phyloP scores from a whole-genome alignment of 2,329 filamentous ascomycete genomes.

The Byssothecium circinans region DNA sequence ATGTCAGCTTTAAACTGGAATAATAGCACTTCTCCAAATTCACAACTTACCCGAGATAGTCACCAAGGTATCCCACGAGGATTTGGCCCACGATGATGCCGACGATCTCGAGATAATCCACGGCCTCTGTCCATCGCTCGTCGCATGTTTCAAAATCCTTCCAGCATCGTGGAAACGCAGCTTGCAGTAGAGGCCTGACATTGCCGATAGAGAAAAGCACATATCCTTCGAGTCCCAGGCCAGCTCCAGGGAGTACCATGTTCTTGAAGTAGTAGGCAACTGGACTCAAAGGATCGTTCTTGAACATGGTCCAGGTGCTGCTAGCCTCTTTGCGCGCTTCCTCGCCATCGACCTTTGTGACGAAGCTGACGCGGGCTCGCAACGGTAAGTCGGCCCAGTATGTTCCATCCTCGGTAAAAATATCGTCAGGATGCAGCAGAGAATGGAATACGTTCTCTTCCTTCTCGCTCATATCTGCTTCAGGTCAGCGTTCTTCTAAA shows the following conservation, averaged over 20 bases:
- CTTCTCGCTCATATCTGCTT: slow-evolving; percentile 54
- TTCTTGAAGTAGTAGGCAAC: slow-evolving; percentile 86
- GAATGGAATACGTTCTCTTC: slow-evolving; percentile 71
- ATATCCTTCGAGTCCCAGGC: slow-evolving; percentile 89
- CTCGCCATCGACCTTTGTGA: slow-evolving; percentile 69
- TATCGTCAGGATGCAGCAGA: slow-evolving; percentile 84
- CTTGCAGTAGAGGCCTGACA: slow-evolving; percentile 76
- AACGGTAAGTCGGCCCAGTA: slow-evolving; percentile 93
- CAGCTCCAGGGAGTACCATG: slow-evolving; percentile 88
- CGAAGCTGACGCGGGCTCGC: slow-evolving; percentile 70
- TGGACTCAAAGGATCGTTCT: slow-evolving; percentile 81
- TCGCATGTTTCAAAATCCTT: slow-evolving; percentile 65
- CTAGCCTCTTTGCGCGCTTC: slow-evolving; percentile 70
- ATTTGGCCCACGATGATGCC: slow-evolving; percentile 94
- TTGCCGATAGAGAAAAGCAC: slow-evolving; percentile 97
- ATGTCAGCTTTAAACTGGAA: too few relatives aligned
- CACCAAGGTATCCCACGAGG: slow-evolving; percentile 77
- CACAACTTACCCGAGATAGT: too few relatives aligned
- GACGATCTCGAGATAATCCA: slow-evolving; percentile 89
- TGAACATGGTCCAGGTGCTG: slow-evolving; percentile 75
- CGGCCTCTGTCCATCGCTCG: slow-evolving; percentile 76
- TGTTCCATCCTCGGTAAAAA: slow-evolving; percentile 75
- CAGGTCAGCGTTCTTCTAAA: background rate
- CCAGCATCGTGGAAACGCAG: slow-evolving; percentile 81
- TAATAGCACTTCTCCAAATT: too few relatives aligned